These are phyloP conservation scores for Talaromyces trachyspermus DNA, from an alignment of 495 filamentous ascomycete species.

Conservation along the genomic window DNA sequence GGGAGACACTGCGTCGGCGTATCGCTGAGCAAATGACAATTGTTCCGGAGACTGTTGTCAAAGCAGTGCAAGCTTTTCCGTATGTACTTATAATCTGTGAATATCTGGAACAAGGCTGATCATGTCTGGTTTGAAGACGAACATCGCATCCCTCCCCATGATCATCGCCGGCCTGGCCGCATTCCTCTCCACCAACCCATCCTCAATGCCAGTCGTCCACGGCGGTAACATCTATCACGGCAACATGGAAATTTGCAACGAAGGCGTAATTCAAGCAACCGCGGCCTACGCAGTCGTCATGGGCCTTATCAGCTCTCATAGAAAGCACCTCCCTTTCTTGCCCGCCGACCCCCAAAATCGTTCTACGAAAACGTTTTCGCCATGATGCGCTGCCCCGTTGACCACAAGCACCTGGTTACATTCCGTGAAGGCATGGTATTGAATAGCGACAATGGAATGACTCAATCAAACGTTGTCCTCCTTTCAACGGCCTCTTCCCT, in stretches of 20 bases:
- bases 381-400: slow-evolving; percentile 14
- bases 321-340: slow-evolving; percentile 22
- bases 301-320: slow-evolving; percentile 22
- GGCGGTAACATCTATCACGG: too few species aligned
- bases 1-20: slow-evolving; percentile 14
- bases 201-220: too few species aligned
- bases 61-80: slow-evolving; percentile 23
- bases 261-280: slow-evolving; percentile 19
- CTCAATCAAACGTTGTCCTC: slow-evolving; percentile 44
- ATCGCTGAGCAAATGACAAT: slow-evolving; percentile 21
- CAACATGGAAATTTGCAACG: slow-evolving; percentile 8
- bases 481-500: slow-evolving; percentile 43
- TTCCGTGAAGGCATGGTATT: slow-evolving; percentile 33
- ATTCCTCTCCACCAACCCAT: too few species aligned
- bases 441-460: slow-evolving; percentile 46
- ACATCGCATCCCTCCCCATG: too few species aligned
- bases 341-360: slow-evolving; percentile 17
- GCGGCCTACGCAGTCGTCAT: slow-evolving; percentile 29
- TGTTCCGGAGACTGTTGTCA: slow-evolving; percentile 20
- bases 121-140: neutral
- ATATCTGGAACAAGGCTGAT: neutral
- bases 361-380: slow-evolving; percentile 30
- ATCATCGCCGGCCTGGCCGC: neutral
- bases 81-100: slow-evolving; percentile 10
- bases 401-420: slow-evolving; percentile 24